phyloP scores from a whole-genome alignment of 2,329 filamentous ascomycete species.

The Penicillium sp. region DNA sequence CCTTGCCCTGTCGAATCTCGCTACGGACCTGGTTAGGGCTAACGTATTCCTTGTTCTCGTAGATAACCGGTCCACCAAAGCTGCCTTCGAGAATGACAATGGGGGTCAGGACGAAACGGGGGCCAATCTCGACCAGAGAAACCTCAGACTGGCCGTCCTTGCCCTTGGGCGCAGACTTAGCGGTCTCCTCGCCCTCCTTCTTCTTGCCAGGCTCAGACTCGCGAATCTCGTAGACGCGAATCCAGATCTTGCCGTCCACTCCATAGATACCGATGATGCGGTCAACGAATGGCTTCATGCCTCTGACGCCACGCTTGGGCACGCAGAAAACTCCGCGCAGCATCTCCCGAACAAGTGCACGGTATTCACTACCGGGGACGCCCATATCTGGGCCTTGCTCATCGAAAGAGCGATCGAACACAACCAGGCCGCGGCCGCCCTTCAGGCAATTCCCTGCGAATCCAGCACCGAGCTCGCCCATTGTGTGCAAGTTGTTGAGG shows the following conservation, averaged over 20 bases:
- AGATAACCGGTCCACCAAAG: constrained; percentile 94
- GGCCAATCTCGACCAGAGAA: constrained; percentile 86
- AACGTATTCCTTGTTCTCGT: constrained; percentile 97
- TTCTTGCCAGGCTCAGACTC: constrained; percentile 68
- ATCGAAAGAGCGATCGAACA: constrained; percentile 87
- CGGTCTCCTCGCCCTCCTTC: constrained; percentile 43
- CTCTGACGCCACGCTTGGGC: constrained; percentile 74
- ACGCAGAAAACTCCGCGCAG: constrained; percentile 90
- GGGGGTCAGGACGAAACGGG: constrained; percentile 86
- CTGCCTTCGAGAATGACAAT: constrained; percentile 94
- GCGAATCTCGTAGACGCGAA: constrained; percentile 88
- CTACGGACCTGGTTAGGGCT: constrained; percentile 91
- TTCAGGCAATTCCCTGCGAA: constrained; percentile 97
- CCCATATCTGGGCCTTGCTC: constrained; percentile 72
- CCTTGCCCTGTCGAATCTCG: constrained; percentile 74
- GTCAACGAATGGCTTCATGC: constrained; percentile 94
- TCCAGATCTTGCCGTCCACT: constrained; percentile 92
- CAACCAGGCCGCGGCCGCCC: constrained; percentile 84
- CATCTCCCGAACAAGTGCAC: constrained; percentile 70
- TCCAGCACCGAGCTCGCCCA: constrained; percentile 78
- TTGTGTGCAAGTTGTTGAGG: constrained; percentile 72
- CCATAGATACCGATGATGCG: constrained; percentile 91
- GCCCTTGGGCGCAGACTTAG: constrained; percentile 41
- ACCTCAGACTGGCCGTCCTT: constrained; percentile 68
- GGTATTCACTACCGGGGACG: constrained; percentile 48